These are phyloP conservation scores for Zizania palustris DNA, from an alignment of 202 grass and related monocot species.

Conservation along the genomic window DNA sequence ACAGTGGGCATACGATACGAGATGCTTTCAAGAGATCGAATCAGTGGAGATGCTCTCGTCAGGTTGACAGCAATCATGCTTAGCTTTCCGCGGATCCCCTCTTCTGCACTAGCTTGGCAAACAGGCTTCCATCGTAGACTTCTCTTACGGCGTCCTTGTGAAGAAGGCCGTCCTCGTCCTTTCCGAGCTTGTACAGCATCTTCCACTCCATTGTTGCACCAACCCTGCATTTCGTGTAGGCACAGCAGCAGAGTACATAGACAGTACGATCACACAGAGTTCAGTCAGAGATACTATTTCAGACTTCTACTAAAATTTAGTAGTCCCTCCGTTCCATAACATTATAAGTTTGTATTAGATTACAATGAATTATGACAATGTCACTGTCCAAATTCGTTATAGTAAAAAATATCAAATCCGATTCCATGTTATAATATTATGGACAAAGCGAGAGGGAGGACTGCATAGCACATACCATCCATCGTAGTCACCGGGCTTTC, in stretches of 20 bases:
- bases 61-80: slow-evolving; percentile 14
- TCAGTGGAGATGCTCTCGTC: background rate
- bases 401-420: too few relatives aligned
- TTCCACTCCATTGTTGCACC: slow-evolving; percentile 60
- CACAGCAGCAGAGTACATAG: background rate
- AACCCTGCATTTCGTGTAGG: slow-evolving; percentile 38
- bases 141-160: slow-evolving; percentile 52
- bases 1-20: background rate
- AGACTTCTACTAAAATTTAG: background rate
- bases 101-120: slow-evolving; percentile 49
- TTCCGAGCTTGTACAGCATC: slow-evolving; percentile 59
- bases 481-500: background rate
- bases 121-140: slow-evolving; percentile 78
- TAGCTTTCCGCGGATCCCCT: slow-evolving; percentile 19
- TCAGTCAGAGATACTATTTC: background rate
- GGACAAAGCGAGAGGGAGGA: background rate
- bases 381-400: too few relatives aligned
- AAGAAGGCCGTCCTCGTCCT: slow-evolving; percentile 72
- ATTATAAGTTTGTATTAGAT: too few relatives aligned
- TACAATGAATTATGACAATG: too few relatives aligned
- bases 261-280: background rate
- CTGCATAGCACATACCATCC: background rate
- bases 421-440: too few relatives aligned
- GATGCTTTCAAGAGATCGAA: background rate
- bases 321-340: slow-evolving; percentile 40